Evolutionary conservation across 2,329 filamentous ascomycete species (phyloP), one percentile per base, ranked within the genome.

Genomic region (Phaeosphaeria sp.): DNA sequence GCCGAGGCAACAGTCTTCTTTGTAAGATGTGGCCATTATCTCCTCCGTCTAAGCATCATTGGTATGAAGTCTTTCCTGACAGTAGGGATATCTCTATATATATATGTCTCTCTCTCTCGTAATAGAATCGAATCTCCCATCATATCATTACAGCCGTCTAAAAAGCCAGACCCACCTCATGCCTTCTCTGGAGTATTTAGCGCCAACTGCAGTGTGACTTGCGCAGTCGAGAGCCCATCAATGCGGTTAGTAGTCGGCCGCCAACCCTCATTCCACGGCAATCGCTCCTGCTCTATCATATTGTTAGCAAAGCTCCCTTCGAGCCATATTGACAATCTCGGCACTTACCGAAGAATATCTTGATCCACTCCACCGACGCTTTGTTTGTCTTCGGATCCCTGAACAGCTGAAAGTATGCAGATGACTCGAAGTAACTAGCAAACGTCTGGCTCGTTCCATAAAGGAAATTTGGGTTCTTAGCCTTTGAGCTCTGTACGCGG

Each of bases 281-380:
- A 49, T 11, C 67, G 61, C 39, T 72, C 67, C 33, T 72, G 42
- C 17, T 53, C 69, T 72, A 36, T 6, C n/a, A 22, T 22, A 33
- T 13, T 20, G 47, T 50, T 42, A 49, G 27, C 17, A n/a, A n/a
- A n/a, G 13, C 6, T 3, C 11, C 25, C 4, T 24, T 11, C 18
- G 21, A 39, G 47, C 11, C 24, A 44, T 52, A 40, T 58, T 48
- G 22, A 43, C 42, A 46, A 17, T 17, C 15, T 22, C 21, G 17
- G 17, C 7, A 62, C 65, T 59, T 53, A 72, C 70, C 49, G 51
- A 73, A 73, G 18, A 73, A 59, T 9, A 68, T 53, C 44, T 68
- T 66, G n/a, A 73, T 51, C 39, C 51, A 71, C 0, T 65, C 54
- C 22, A 70, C 15, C 8, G 60, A 54, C 5, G 58, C 56, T 6